phyloP scores from a whole-genome alignment of 306 rosid genomes.

The Cucumis sativus region DNA sequence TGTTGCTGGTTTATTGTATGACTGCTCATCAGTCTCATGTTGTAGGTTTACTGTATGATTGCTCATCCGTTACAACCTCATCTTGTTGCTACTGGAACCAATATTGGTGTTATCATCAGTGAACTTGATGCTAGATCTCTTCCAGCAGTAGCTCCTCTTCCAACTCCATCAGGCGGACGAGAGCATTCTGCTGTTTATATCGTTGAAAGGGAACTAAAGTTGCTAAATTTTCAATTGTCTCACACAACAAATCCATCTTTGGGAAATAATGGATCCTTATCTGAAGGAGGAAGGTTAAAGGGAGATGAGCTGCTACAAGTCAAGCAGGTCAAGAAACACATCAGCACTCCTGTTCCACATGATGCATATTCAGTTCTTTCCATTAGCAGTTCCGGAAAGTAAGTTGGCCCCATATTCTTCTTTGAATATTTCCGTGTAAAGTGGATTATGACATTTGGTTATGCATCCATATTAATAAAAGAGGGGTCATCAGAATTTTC shows the following conservation, averaged over 20 bases:
- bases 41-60: conserved; percentile 93
- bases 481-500: not conserved
- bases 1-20: conserved; percentile 81
- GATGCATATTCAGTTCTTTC: conserved; percentile 96
- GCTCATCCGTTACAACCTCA: conserved; percentile 93
- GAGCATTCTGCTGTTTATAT: conserved; percentile 92
- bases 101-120: conserved; percentile 80
- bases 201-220: conserved; percentile 80
- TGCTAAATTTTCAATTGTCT: conserved; percentile 79
- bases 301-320: conserved; percentile 90
- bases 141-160: conserved; percentile 89
- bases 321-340: conserved; percentile 88
- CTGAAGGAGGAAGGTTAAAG: conserved; percentile 72
- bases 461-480: not conserved
- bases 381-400: conserved; percentile 98
- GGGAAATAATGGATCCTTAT: conserved; percentile 76
- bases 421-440: not conserved
- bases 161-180: conserved; percentile 72
- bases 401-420: conserved; percentile 29
- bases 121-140: conserved; percentile 97
- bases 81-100: conserved; percentile 97
- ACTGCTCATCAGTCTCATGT: conserved; percentile 41
- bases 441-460: not conserved
- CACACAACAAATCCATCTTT: conserved; percentile 90
- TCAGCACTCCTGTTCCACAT: conserved; percentile 93